Conservation (phyloP, 345 rosid species). For the Populus euphratica region DNA sequence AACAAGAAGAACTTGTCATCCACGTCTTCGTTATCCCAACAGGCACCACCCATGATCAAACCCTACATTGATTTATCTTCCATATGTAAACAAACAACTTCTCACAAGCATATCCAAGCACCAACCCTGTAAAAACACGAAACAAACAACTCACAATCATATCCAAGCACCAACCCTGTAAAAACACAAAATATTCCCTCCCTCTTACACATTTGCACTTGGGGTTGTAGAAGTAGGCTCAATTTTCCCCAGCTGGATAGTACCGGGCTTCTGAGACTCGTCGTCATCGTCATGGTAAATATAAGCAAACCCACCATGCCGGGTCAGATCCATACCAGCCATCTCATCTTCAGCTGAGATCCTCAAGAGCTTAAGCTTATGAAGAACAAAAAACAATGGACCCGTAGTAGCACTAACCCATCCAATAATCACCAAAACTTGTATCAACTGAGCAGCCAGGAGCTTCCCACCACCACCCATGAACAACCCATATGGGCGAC, state of each 20-base stretch:
- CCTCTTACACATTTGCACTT: constrained; percentile 10
- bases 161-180: not conserved
- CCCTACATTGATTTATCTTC: no score
- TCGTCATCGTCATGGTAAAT: constrained; percentile 68
- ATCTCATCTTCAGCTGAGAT: constrained; percentile 72
- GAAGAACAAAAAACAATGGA: constrained; percentile 54
- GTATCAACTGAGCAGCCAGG: constrained; percentile 72
- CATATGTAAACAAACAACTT: no score
- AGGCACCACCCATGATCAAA: no score
- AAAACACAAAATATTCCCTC: not conserved
- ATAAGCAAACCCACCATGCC: constrained; percentile 91
- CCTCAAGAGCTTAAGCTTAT: constrained; percentile 54
- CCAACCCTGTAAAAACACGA: not conserved
- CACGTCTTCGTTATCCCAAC: no score
- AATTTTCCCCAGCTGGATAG: constrained; percentile 33
- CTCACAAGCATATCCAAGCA: not conserved
- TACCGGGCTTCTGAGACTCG: constrained; percentile 15
- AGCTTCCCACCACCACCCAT: constrained; percentile 91
- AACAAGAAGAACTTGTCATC: no score
- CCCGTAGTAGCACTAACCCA: constrained; percentile 94
- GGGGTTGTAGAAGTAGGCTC: constrained; percentile 36
- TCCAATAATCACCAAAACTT: constrained; percentile 59
- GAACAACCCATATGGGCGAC: constrained; percentile 56
- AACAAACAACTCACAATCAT: not conserved
- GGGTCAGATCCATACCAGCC: constrained; percentile 80